Conservation (phyloP, 2,329 filamentous ascomycete species). For the Fusarium euwallaceae region DNA sequence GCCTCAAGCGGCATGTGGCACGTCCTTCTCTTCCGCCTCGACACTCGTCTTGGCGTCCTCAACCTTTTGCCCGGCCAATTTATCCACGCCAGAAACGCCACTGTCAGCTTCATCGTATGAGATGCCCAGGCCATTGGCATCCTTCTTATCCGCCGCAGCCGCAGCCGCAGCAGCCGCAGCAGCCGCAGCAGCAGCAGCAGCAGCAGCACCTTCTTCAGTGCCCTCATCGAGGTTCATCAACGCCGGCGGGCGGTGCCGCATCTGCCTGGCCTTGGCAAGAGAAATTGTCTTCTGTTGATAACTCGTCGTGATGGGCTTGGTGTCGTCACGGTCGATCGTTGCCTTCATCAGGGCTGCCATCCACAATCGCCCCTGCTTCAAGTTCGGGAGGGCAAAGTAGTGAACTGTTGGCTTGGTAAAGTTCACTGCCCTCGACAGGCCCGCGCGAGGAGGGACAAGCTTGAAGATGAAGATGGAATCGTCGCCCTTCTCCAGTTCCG, state of each 20-base stretch:
- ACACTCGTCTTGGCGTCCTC: constrained; percentile 50
- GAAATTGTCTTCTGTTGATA: constrained; percentile 98
- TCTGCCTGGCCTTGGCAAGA: constrained; percentile 85
- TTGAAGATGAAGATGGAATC: constrained; percentile 97
- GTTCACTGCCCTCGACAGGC: constrained; percentile 89
- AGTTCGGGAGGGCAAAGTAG: constrained; percentile 94
- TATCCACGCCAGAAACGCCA: constrained; percentile 59
- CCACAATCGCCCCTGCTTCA: constrained; percentile 91
- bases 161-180: constrained; percentile 4
- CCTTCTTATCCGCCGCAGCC: constrained; percentile 37
- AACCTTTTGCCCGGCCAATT: constrained; percentile 50
- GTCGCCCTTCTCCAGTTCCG: constrained; percentile 61
- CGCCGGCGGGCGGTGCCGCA: constrained; percentile 91
- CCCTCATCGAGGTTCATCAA: constrained; percentile 77
- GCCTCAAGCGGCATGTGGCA: constrained; percentile 43
- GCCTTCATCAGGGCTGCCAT: constrained; percentile 99
- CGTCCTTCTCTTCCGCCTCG: constrained; percentile 47
- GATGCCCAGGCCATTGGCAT: constrained; percentile 57
- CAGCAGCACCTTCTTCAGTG: constrained; percentile 46
- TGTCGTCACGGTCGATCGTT: constrained; percentile 92
- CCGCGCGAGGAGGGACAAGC: constrained; percentile 88
- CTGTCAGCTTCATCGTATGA: constrained; percentile 58
- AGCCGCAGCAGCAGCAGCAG: constrained; percentile 19
- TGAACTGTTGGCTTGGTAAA: constrained; percentile 98
- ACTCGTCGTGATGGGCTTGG: constrained; percentile 84